A percentile compares a stretch with the other conserved stretches of the same genome.
Conservation (phyloP, 257 asterid genomes). For the Striga asiatica region DNA sequence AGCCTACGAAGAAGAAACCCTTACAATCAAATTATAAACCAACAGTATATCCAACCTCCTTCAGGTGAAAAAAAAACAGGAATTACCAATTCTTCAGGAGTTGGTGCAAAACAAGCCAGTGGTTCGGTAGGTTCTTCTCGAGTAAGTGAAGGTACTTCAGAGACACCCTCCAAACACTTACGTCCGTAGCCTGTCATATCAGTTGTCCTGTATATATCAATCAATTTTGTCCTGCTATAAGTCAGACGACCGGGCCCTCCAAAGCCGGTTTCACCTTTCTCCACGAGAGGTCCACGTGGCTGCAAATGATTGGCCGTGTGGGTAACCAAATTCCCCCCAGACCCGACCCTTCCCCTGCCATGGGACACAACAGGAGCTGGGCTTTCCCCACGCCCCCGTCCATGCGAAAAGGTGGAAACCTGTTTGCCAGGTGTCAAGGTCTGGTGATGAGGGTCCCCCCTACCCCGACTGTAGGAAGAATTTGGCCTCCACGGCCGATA, state of each 20-base stretch:
- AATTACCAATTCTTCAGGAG: conserved; percentile 73
- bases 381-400: conserved; percentile 74
- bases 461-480: conserved; percentile 64
- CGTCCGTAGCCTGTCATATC: conserved; percentile 31
- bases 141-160: conserved; percentile 63
- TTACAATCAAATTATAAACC: conserved; percentile 11
- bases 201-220: conserved; percentile 57
- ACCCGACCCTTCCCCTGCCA: conserved; percentile 58
- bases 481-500: conserved; percentile 81
- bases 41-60: not conserved
- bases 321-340: conserved; percentile 31
- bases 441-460: conserved; percentile 58
- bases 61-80: not conserved
- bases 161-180: conserved; percentile 38
- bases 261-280: conserved; percentile 41
- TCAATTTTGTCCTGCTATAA: conserved; percentile 59
- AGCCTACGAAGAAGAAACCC: conserved; percentile 29
- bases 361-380: conserved; percentile 33
- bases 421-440: conserved; percentile 45
- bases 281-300: conserved; percentile 35
- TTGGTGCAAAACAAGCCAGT: conserved; percentile 51
- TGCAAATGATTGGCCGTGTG: conserved; percentile 28
- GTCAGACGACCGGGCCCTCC: conserved; percentile 29
- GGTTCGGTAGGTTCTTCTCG: conserved; percentile 71
- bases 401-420: conserved; percentile 46